Base-by-base conservation (phyloP, 805 yeast genomes). In the Yarrowia sp. region DNA sequence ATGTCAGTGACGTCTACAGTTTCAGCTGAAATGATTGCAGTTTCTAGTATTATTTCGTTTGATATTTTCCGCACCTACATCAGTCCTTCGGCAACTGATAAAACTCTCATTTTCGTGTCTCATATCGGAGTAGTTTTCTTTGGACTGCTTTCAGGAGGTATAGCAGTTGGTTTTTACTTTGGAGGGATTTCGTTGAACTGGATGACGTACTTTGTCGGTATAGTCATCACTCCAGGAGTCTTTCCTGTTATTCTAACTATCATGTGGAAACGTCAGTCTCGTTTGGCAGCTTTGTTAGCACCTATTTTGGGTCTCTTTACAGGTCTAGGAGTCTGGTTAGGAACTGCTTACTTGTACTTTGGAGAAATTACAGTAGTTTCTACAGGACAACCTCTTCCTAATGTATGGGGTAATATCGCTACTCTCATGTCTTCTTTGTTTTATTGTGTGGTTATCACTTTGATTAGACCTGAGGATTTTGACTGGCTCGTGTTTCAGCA, bases 161-260 rank as follows among this genome's bases (percentile, higher is more conserved):
- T 90, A 73, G 83, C 95, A 33, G 84, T 86, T 68, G 95, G 96
- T 14, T 79, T 90, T 60, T 81, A 83, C 76, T 87, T 90, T 70
- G 96, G 90, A n/a, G 87, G 85, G 31, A 86, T 90, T 65, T 83
- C 89, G 44, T 86, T 91, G 87, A 96, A 96, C 22, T 90, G 87
- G 76, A 78, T 90, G 48, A 58, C 68, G 15, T 66, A 66, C 39
- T 69, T 89, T 88, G 28, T 55, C 92, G 96, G 96, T 66, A 83
- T 90, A 65, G 86, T 89, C 50, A 88, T 90, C 67, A 42, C 48
- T 1, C 62, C 67, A 1, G 76, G 73, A 10, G 74, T 73, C n/a
- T 57, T 73, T 39, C 76, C 76, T 9, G 71, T 42, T n/a, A 39
- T 55, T 41, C 39, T 55, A 69, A 86, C 93, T 0, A 75, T 90